Evolutionary conservation across 1,284 basidiomycete species (phyloP).

Genomic region (Cystobasidium pallidum): DNA sequence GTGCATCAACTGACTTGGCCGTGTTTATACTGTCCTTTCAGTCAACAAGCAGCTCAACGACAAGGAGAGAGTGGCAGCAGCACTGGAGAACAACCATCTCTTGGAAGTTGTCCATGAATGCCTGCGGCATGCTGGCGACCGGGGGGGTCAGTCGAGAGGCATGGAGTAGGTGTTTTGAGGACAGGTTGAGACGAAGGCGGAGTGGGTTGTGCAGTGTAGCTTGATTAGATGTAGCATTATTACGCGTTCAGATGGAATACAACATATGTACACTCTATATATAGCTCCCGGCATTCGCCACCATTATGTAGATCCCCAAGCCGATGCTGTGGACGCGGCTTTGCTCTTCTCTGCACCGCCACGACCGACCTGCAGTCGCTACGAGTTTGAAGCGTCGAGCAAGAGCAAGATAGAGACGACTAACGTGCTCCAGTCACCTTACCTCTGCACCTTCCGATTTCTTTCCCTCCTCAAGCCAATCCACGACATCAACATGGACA

Average conservation of each 20-base stretch:
- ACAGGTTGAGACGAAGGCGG: background rate
- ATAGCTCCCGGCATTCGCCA: background rate
- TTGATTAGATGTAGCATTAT: no score
- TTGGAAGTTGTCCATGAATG: conserved; percentile 88
- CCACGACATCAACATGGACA: conserved; percentile 20
- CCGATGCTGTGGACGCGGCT: background rate
- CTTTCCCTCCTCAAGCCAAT: background rate
- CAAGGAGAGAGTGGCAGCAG: conserved; percentile 97
- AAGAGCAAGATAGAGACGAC: background rate
- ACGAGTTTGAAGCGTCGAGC: no score
- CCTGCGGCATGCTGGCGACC: conserved; percentile 63
- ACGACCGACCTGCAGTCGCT: background rate
- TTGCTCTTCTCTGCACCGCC: background rate
- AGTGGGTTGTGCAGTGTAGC: no score
- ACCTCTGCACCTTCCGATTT: background rate
- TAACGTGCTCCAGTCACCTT: background rate
- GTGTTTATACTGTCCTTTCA: conserved; percentile 53
- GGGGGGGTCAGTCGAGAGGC: conserved; percentile 51
- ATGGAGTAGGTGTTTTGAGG: background rate
- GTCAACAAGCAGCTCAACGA: conserved; percentile 99
- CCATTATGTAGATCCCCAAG: background rate
- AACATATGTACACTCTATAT: conserved; percentile 5
- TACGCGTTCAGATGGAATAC: background rate
- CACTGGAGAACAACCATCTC: conserved; percentile 86
- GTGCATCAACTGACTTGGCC: no score